Conservation (phyloP, 2,329 filamentous ascomycete species). For the Podosphaera leucotricha region DNA sequence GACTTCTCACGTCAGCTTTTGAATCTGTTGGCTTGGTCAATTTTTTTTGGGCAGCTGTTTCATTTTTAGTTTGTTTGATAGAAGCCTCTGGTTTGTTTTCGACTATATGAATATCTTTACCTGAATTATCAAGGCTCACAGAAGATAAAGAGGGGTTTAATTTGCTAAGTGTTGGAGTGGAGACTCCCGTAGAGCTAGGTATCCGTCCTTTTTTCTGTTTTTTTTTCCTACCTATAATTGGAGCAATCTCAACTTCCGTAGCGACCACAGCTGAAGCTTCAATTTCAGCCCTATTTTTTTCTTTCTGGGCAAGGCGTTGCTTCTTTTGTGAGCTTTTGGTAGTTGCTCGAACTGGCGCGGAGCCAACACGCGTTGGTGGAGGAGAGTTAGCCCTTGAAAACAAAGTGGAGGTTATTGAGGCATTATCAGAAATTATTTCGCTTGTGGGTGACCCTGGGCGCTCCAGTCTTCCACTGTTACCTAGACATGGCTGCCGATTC, state of each 20-base stretch:
- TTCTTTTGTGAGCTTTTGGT: constrained; percentile 65
- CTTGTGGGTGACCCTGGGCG: constrained; percentile 51
- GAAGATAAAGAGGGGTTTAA: constrained; percentile 8
- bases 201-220: constrained; percentile 57
- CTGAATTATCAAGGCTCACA: not conserved
- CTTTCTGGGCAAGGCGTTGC: constrained; percentile 42
- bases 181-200: constrained; percentile 13
- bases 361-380: constrained; percentile 39
- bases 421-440: constrained; percentile 53
- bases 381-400: constrained; percentile 52
- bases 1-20: constrained; percentile 6
- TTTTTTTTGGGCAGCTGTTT: constrained; percentile 4
- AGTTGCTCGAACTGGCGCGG: constrained; percentile 41
- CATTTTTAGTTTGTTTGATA: constrained; percentile 1
- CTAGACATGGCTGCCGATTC: constrained; percentile 26
- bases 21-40: constrained; percentile 4
- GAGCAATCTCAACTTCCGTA: constrained; percentile 31
- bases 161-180: constrained; percentile 11
- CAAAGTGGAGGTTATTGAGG: constrained; percentile 49
- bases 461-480: constrained; percentile 22
- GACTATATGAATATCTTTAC: not conserved
- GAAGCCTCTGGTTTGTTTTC: constrained; percentile 3
- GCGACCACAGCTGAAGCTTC: constrained; percentile 21
- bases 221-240: constrained; percentile 60
- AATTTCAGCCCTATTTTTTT: constrained; percentile 32